Evolutionary conservation across 2,329 filamentous ascomycete genomes (phyloP).

Genomic region (Penicillium sclerotigenum): DNA sequence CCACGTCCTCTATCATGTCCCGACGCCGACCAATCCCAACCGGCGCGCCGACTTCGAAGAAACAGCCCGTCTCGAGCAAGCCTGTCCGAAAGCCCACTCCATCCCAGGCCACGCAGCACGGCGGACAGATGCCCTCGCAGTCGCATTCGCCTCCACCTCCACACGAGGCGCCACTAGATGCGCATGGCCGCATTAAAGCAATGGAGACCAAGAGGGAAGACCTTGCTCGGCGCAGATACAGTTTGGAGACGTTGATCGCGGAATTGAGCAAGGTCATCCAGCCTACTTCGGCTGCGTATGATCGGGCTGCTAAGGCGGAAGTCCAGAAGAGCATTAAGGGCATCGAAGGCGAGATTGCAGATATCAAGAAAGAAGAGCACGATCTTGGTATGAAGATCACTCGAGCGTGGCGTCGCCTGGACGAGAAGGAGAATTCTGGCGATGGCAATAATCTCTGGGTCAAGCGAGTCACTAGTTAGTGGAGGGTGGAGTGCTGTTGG

Average conservation of each 20-base stretch:
- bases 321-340: slow-evolving; percentile 64
- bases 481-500: neutral
- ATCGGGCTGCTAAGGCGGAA: slow-evolving; percentile 58
- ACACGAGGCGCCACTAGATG: slow-evolving; percentile 52
- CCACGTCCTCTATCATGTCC: slow-evolving; percentile 37
- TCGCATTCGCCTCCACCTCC: slow-evolving; percentile 56
- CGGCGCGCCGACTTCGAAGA: slow-evolving; percentile 31
- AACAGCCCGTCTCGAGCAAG: slow-evolving; percentile 29
- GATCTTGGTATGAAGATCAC: slow-evolving; percentile 73
- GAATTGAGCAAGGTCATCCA: slow-evolving; percentile 79
- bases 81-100: slow-evolving; percentile 44
- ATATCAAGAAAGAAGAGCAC: slow-evolving; percentile 72
- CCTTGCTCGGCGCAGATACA: slow-evolving; percentile 64
- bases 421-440: slow-evolving; percentile 54
- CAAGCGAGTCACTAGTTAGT: slow-evolving; percentile 66
- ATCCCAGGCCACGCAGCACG: slow-evolving; percentile 31
- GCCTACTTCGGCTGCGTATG: slow-evolving; percentile 62
- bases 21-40: slow-evolving; percentile 40
- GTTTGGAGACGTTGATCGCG: slow-evolving; percentile 68
- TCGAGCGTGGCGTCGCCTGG: slow-evolving; percentile 70
- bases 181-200: slow-evolving; percentile 62
- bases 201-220: slow-evolving; percentile 65
- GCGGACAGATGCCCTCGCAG: slow-evolving; percentile 20
- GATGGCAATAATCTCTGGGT: slow-evolving; percentile 70
- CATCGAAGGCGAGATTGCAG: slow-evolving; percentile 64